phyloP scores from a whole-genome alignment of 2,329 filamentous ascomycete species.

The Alternaria sp. region DNA sequence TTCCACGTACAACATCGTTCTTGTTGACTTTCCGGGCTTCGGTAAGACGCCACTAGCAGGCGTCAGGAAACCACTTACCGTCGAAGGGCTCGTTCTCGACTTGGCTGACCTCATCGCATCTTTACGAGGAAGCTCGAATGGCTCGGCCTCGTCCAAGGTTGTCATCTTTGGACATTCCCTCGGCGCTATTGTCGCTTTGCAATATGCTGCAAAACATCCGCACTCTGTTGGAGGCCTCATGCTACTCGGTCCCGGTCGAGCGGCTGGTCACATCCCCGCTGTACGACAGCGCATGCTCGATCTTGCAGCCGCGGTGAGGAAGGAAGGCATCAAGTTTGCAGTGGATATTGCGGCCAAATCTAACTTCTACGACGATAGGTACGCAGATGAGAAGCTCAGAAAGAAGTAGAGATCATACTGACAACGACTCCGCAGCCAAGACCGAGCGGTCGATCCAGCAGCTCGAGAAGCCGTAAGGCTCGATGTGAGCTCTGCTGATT shows the following conservation, averaged over 20 bases:
- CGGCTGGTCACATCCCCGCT: slow-evolving; percentile 10
- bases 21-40: neutral
- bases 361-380: neutral
- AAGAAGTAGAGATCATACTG: neutral
- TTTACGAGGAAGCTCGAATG: no score
- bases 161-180: neutral
- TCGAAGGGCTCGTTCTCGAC: neutral
- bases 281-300: slow-evolving; percentile 11
- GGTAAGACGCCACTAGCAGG: neutral
- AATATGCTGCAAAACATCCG: neutral
- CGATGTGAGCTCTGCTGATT: slow-evolving; percentile 1
- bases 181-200: neutral
- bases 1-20: neutral
- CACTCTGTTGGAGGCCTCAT: neutral
- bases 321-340: slow-evolving; percentile 6
- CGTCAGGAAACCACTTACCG: neutral
- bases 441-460: neutral
- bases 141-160: neutral
- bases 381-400: neutral
- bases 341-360: neutral
- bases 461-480: slow-evolving; percentile 2
- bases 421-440: neutral
- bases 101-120: neutral
- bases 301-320: slow-evolving; percentile 3
- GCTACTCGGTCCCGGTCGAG: slow-evolving; percentile 1